These are phyloP conservation scores for Zarea fungicola DNA, from an alignment of 2,329 filamentous ascomycete genomes.

Conservation along the genomic window DNA sequence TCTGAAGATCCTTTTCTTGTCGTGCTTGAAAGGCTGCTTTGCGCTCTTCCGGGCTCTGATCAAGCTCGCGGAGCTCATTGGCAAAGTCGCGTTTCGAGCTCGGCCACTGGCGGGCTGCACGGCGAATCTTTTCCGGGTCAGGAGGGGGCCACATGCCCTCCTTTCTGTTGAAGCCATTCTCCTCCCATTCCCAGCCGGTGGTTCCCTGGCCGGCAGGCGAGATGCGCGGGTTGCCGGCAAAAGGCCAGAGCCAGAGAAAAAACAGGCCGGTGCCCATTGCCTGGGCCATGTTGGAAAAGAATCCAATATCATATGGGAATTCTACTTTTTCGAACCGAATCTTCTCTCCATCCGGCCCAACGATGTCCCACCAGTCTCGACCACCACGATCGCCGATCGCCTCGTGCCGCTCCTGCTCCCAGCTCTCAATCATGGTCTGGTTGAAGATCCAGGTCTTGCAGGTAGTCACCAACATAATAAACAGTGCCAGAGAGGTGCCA, in stretches of 20 bases:
- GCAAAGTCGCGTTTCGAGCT: conserved; percentile 32
- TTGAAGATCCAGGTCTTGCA: conserved; percentile 60
- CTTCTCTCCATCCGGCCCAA: conserved; percentile 30
- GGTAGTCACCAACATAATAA: conserved; percentile 60
- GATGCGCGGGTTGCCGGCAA: conserved; percentile 48
- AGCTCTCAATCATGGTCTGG: conserved; percentile 75
- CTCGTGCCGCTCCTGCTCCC: conserved; percentile 64
- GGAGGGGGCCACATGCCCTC: conserved; percentile 57
- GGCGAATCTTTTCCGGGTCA: conserved; percentile 56
- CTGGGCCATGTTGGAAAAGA: conserved; percentile 68
- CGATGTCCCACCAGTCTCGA: conserved; percentile 39
- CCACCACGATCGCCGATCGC: conserved; percentile 45
- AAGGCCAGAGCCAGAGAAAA: conserved; percentile 64
- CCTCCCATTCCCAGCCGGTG: conserved; percentile 58
- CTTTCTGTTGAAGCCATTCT: conserved; percentile 70
- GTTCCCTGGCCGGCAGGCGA: conserved; percentile 32
- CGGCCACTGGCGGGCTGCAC: conserved; percentile 35
- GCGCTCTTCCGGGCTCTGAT: conserved; percentile 37
- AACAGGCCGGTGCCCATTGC: conserved; percentile 68
- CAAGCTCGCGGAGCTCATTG: conserved; percentile 29
- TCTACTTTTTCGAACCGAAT: conserved; percentile 59
- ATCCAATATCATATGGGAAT: conserved; percentile 76
- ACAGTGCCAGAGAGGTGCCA: conserved; percentile 56
- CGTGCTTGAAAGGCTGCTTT: conserved; percentile 45
- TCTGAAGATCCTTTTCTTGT: conserved; percentile 41